Percentiles rank a stretch among this genome's conserved stretches.
These are phyloP conservation scores for Zasmidium angulare DNA, from an alignment of 2,329 filamentous ascomycete species.

Conservation along the genomic window DNA sequence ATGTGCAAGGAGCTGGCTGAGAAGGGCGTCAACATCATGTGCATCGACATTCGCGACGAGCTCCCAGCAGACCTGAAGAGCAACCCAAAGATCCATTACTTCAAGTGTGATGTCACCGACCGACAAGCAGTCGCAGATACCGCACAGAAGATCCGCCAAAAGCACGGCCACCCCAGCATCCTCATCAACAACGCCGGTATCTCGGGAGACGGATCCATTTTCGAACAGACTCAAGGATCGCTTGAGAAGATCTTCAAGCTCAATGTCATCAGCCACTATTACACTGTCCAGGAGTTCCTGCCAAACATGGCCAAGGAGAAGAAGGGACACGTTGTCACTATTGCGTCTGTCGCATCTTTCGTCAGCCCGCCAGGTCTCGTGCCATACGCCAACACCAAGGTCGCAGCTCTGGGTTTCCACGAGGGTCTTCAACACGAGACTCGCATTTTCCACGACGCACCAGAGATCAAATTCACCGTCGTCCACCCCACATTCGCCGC, in stretches of 20 bases:
- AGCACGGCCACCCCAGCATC: conserved; percentile 47
- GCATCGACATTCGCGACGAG: conserved; percentile 38
- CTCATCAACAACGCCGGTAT: conserved; percentile 55
- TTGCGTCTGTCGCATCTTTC: conserved; percentile 56
- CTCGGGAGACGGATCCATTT: conserved; percentile 46
- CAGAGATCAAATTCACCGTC: conserved; percentile 44
- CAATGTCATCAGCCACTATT: conserved; percentile 54
- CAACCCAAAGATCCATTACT: conserved; percentile 37
- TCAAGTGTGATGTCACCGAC: conserved; percentile 51
- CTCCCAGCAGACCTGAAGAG: conserved; percentile 34
- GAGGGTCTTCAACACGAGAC: conserved; percentile 47
- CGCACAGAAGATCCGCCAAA: conserved; percentile 40
- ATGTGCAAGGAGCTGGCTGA: conserved; percentile 37
- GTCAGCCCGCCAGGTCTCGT: conserved; percentile 43
- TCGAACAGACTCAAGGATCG: conserved; percentile 45
- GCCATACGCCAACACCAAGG: conserved; percentile 55
- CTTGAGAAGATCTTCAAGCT: conserved; percentile 53
- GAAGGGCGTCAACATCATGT: conserved; percentile 40
- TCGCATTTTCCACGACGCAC: conserved; percentile 43
- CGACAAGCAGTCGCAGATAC: conserved; percentile 46
- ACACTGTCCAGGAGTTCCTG: conserved; percentile 53
- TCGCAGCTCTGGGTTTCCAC: conserved; percentile 54
- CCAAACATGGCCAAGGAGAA: conserved; percentile 52
- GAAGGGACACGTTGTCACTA: conserved; percentile 58
- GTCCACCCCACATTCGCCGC: conserved; percentile 45